Evolutionary conservation across 305 asterid species (phyloP).

Genomic region (Fraxinus xanthoxyloides): DNA sequence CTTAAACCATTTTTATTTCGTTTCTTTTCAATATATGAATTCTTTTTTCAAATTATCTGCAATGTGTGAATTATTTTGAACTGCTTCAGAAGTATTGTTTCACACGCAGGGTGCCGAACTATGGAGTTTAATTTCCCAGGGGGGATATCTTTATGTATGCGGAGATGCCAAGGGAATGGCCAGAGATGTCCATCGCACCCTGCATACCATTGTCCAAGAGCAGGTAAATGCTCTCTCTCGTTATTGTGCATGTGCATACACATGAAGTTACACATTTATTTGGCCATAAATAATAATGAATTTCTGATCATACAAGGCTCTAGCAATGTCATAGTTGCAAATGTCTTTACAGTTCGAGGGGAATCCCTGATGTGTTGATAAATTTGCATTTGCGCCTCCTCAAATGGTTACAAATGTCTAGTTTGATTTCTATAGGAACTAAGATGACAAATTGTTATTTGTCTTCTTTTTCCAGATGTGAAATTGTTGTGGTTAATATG

Average conservation of each 20-base stretch:
- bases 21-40: background rate
- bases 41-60: background rate
- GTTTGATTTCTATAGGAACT: background rate
- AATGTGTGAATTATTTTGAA: background rate
- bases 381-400: background rate
- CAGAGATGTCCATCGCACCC: conserved; percentile 71
- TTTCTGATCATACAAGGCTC: background rate
- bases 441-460: background rate
- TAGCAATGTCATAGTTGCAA: background rate
- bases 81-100: background rate
- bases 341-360: background rate
- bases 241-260: background rate
- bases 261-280: background rate
- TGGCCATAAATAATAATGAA: background rate
- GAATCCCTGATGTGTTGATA: background rate
- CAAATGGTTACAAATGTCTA: background rate
- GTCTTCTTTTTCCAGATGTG: background rate
- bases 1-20: background rate
- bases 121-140: conserved; percentile 63
- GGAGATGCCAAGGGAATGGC: conserved; percentile 96
- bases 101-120: conserved; percentile 51
- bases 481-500: background rate
- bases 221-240: conserved; percentile 39
- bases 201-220: conserved; percentile 69
- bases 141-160: conserved; percentile 71